These are phyloP conservation scores for Tolypocladium guangdongense DNA, from an alignment of 2,329 filamentous ascomycete species.

Conservation along the genomic window DNA sequence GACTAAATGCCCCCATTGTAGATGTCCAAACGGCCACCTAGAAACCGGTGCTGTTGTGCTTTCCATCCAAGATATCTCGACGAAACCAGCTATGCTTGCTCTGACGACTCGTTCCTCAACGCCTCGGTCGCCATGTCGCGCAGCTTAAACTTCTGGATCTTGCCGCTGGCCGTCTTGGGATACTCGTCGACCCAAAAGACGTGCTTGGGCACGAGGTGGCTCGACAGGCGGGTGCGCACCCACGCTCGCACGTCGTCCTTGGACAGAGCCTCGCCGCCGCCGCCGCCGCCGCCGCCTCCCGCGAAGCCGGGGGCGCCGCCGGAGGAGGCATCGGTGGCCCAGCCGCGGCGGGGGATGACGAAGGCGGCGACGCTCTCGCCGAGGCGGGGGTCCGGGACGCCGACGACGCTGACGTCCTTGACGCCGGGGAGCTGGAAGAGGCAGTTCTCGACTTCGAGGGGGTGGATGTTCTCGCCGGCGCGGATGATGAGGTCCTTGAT, in stretches of 20 bases:
- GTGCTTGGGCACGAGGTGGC: slow-evolving; percentile 75
- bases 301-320: slow-evolving; percentile 2
- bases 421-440: slow-evolving; percentile 63
- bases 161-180: slow-evolving; percentile 91
- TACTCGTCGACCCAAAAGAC: slow-evolving; percentile 82
- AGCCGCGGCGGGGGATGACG: slow-evolving; percentile 41
- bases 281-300: slow-evolving; percentile 15
- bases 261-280: slow-evolving; percentile 26
- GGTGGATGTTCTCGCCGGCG: slow-evolving; percentile 92
- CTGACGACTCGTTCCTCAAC: slow-evolving; percentile 8
- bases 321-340: slow-evolving; percentile 12
- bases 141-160: slow-evolving; percentile 91
- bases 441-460: slow-evolving; percentile 83
- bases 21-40: neutral
- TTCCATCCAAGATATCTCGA: neutral
- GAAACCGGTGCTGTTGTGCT: neutral
- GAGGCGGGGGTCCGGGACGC: slow-evolving; percentile 68
- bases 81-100: no score
- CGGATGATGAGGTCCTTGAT: slow-evolving; percentile 96
- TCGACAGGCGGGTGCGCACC: slow-evolving; percentile 58
- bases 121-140: slow-evolving; percentile 47
- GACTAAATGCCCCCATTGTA: neutral
- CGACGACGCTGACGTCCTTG: slow-evolving; percentile 71
- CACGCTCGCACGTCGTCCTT: slow-evolving; percentile 55
- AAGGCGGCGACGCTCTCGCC: slow-evolving; percentile 86